Evolutionary conservation across 306 rosid genomes (phyloP), one percentile per base, ranked within the genome.

Genomic region (Cucurbita ficifolia): DNA sequence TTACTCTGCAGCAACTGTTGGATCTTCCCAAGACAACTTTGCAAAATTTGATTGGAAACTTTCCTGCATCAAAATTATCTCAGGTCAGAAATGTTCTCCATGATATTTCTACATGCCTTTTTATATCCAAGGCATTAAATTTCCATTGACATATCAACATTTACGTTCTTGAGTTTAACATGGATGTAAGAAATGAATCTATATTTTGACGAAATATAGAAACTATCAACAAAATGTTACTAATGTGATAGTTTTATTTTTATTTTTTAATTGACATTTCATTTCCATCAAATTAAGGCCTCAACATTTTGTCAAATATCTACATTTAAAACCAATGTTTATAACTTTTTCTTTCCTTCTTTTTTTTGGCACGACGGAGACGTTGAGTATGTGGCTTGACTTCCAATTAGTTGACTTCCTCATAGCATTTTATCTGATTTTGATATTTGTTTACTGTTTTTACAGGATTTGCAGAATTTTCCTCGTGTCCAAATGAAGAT

Each of bases 381-480:
- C 29, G 29, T 24, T 24, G 29, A 1, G 29, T 24, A 24, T 24
- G 29, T 24, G 29, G 29, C 29, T 24, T 24, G 29, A 1, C 29
- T 24, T 24, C 29, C 29, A 24, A 24, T 24, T 24, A 24, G 29
- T 24, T 24, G 69, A 39, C 70, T 39, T 5, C 39, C 24, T 57
- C 16, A 11, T 76, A 7, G 19, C 24, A 60, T 19, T 14, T 73
- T 56, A 70, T 65, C 65, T 73, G 70, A 45, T 79, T 72, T 50
- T 33, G 33, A 76, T 53, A 36, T 74, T 62, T 71, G 18, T 51
- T 14, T 72, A 14, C 77, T 71, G 16, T 76, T 21, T 61, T 49
- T 65, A 61, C 84, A 93, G 98, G 98, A 94, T 75, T 79, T 90
- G 77, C 95, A 94, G 74, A 81, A 63, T 55, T 94, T 94, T 81